Conservation (phyloP, 768 basidiomycete genomes). For the Agaricus subrufescens region DNA sequence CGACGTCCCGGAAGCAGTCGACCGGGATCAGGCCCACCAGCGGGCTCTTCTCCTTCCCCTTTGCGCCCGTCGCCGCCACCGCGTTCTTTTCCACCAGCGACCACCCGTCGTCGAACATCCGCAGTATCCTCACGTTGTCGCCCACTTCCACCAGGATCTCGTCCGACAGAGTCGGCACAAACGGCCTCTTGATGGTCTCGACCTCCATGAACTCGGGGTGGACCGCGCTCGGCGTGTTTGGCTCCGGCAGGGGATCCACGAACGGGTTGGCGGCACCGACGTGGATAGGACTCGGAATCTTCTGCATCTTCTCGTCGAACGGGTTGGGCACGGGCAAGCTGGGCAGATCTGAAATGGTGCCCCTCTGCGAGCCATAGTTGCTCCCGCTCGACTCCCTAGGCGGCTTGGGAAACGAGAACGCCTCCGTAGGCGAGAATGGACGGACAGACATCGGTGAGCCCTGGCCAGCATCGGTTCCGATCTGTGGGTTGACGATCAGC, state of each 20-base stretch:
- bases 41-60: constrained; percentile 21
- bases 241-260: constrained; percentile 15
- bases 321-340: constrained; percentile 12
- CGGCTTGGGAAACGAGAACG: constrained; percentile 66
- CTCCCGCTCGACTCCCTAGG: constrained; percentile 25
- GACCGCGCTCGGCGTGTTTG: constrained; percentile 6
- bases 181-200: constrained; percentile 52
- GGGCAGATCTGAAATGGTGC: background rate
- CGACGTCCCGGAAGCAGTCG: constrained; percentile 49
- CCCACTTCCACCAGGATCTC: constrained; percentile 50
- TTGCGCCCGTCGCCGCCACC: constrained; percentile 11
- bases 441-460: constrained; percentile 56
- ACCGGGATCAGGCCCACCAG: constrained; percentile 57
- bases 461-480: constrained; percentile 19
- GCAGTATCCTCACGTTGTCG: constrained; percentile 49
- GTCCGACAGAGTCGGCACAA: constrained; percentile 50
- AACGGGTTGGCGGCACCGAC: constrained; percentile 17
- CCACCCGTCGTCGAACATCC: constrained; percentile 71
- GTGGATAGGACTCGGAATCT: background rate
- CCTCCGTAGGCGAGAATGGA: constrained; percentile 63
- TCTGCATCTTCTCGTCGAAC: background rate
- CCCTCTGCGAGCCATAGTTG: background rate
- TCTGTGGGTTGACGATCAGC: constrained; percentile 25
- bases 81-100: constrained; percentile 48
- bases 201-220: constrained; percentile 29